Evolutionary conservation across 495 filamentous ascomycete genomes (phyloP), one percentile per base, ranked within the genome.

Genomic region (Letharia columbiana): DNA sequence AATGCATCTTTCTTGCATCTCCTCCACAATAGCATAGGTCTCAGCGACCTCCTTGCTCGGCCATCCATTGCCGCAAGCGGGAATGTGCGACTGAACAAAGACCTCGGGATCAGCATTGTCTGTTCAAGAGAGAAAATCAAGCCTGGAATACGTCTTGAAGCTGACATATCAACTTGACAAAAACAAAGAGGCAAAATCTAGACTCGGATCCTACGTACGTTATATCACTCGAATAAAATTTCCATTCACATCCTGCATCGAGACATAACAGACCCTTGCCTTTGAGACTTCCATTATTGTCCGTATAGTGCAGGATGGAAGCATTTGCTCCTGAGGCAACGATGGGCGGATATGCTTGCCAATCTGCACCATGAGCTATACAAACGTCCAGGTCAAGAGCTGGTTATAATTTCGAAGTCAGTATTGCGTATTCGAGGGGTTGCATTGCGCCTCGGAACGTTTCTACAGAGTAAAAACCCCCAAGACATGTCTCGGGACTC

Each of bases 211-310:
- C 3, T 10, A 49, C 20, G 45, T 49, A 49, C 0, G 92, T 97
- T 49, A 98, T 83, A 69, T 97, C 92, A 61, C 84, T 86, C 18
- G 91, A 90, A 72, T 98, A 98, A 73, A 88, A 90, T 20, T 86
- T 75, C 83, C 84, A 94, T 74, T 96, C 93, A 40, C 85, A 83
- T 9, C 91, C 92, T 3, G 92, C 92, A 72, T 96, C 93, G 11
- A 96, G 78, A 67, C 89, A 87, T 44, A 96, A 80, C 18, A 92
- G 77, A 71, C 92, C 86, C 62, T 83, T 80, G 8, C 83, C 83
- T 8, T 77, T 72, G 44, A 97, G 81, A 11, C 85, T 76, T 66
- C 88, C 81, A 71, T 93, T 79, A 73, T 96, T 96, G 42, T 81
- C 80, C 10, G 82, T 28, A 28, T 28, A 28, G 23, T 28, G 23